Conservation (phyloP, 345 rosid genomes). For the Ceriops zippeliana region DNA sequence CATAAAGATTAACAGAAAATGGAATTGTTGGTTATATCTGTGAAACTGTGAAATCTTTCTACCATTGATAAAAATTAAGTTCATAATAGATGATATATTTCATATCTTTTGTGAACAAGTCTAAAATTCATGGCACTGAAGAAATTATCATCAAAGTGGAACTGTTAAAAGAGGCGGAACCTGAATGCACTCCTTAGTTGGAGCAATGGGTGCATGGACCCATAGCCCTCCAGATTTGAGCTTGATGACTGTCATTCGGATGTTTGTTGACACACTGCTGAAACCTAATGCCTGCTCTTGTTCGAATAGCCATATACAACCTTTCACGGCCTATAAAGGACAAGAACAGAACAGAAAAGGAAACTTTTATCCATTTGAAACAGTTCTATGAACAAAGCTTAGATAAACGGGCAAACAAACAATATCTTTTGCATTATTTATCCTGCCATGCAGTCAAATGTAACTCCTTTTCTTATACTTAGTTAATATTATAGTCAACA, state of each 20-base stretch:
- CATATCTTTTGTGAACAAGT: too few relatives aligned
- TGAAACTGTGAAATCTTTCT: neutral
- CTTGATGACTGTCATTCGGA: conserved; percentile 92
- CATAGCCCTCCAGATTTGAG: conserved; percentile 96
- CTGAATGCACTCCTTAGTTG: conserved; percentile 93
- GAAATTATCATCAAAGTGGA: neutral
- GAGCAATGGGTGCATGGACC: conserved; percentile 99
- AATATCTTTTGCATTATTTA: too few relatives aligned
- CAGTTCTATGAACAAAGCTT: neutral
- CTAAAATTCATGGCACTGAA: too few relatives aligned
- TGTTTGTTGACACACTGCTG: conserved; percentile 93
- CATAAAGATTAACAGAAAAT: neutral
- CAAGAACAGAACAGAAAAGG: neutral
- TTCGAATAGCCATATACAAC: conserved; percentile 87
- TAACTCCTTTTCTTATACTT: neutral
- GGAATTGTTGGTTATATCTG: neutral
- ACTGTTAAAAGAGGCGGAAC: conserved; percentile 25
- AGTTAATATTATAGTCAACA: neutral
- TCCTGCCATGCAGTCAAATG: too few relatives aligned
- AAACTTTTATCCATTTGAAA: neutral
- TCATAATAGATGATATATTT: too few relatives aligned
- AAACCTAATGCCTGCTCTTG: conserved; percentile 98
- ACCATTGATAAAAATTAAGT: neutral
- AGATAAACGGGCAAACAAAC: neutral
- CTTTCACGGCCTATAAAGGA: conserved; percentile 66